Evolutionary conservation across 331 rosid species (phyloP), one percentile per base, ranked within the genome.

Genomic region (Ulmus americana): DNA sequence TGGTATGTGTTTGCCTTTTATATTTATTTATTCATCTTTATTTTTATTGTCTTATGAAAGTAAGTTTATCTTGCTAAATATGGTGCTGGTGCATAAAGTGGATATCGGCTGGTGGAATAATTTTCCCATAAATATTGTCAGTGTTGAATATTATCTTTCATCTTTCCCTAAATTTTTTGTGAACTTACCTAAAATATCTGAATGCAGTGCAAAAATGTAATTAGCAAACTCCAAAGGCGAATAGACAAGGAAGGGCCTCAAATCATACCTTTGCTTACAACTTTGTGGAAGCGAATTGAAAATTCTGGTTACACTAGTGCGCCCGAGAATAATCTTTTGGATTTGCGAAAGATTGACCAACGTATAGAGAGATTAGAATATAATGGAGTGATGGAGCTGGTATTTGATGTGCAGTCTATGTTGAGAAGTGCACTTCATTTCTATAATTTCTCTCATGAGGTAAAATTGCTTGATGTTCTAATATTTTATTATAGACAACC

Each of bases 121-220:
- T 39, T 15, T 45, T 10, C 55, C 13, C 59, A 15, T 62, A 28
- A 55, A 7, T 18, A 47, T 41, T 22, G 39, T 53, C 35, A 66
- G 35, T 53, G 58, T 63, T 60, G 61, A 61, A 10, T 13, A 65
- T 69, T 50, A 55, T 70, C 51, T 10, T 41, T 45, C 44, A 47
- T 70, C 15, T 72, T 60, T 62, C 13, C 14, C 44, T 59, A 38
- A 47, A 61, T 35, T 8, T 9, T 45, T 63, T 71, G 35, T 71
- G 63, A 70, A 58, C 74, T 81, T 51, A 68, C 65, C 39, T 13
- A 39, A 52, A 50, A 53, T 60, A 70, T 70, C 40, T 66, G 49
- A 57, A 35, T 87, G 84, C 90, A 94, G 99, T 94, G 96, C 81
- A 94, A 94, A 83, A 94, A 76, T 81, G 99, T 94, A 40, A 85